Evolutionary conservation across 495 filamentous ascomycete species (phyloP), one percentile per base, ranked within the genome.

Genomic region (Podospora didyma): DNA sequence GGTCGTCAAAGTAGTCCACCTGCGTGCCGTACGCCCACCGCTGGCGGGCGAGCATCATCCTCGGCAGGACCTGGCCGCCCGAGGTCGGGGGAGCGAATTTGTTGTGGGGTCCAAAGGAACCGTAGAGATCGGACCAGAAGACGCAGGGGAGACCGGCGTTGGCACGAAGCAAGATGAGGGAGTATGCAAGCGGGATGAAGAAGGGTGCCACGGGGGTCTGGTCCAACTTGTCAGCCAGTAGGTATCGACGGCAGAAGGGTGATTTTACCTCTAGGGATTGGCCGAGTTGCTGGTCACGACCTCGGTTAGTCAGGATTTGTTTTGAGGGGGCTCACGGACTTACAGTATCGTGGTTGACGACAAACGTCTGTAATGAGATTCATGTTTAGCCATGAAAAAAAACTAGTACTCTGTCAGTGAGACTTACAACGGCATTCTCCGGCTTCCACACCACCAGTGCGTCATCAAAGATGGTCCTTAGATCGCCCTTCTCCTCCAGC

Each of bases 121-220:
- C 88, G 65, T 88, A 91, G 3, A 92, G 63, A 62, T 92, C 88
- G 6, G 88, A 86, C 61, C 84, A 92, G 66, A 90, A 92, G 48
- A 89, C 62, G 60, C 86, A 90, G 1, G 88, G 88, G 35, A 85
- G 80, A 28, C 87, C 88, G 16, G 79, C 72, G 55, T 71, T 67
- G 42, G 73, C 69, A 24, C 86, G 83, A n/a, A 90, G 82, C 16
- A 90, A 80, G 59, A 89, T 89, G 20, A 87, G 65, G 4, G 79
- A 68, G 60, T 88, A 85, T 42, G 83, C 82, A 12, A 84, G 65
- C 2, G 82, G 77, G 59, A 84, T 81, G 73, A 87, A 88, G 61
- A 76, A 79, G 3, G 75, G 64, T 1, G 77, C 69, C 7, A 88
- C 71, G 9, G 76, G 77, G 1, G 79, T 77, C 68, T 84, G 75